These are phyloP conservation scores for Penicillium lividum DNA, from an alignment of 495 filamentous ascomycete genomes.

Conservation along the genomic window DNA sequence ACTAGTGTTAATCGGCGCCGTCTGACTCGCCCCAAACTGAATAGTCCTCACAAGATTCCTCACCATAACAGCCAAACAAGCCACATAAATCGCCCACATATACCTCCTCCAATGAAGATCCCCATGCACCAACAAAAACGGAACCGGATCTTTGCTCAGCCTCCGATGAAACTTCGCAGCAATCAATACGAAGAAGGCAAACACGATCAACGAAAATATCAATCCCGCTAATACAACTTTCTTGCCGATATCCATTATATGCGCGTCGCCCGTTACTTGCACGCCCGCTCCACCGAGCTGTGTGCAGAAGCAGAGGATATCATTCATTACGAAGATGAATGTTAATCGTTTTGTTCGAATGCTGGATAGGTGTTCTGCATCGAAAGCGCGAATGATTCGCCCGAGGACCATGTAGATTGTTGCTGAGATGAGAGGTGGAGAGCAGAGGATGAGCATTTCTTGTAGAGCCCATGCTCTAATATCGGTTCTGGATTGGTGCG, in stretches of 20 bases:
- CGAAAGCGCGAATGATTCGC: conserved; percentile 46
- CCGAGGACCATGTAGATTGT: conserved; percentile 55
- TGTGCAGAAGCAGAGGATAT: conserved; percentile 37
- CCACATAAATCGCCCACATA: conserved; percentile 42
- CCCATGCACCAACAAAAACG: conserved; percentile 14
- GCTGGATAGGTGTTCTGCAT: conserved; percentile 49
- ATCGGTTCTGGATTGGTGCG: conserved; percentile 28
- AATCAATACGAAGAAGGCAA: conserved; percentile 30
- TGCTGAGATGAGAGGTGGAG: conserved; percentile 52
- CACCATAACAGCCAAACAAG: conserved; percentile 39
- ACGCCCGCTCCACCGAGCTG: conserved; percentile 43
- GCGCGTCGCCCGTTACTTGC: conserved; percentile 38
- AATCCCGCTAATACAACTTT: conserved; percentile 36
- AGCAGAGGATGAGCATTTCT: conserved; percentile 47
- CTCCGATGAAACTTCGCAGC: conserved; percentile 30
- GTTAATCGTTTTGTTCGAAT: conserved; percentile 31
- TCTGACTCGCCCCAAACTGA: conserved; percentile 35
- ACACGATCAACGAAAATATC: conserved; percentile 36
- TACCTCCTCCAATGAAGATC: conserved; percentile 29
- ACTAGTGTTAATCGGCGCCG: conserved; percentile 25
- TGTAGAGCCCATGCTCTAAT: conserved; percentile 42
- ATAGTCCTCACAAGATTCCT: conserved; percentile 44
- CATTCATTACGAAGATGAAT: conserved; percentile 40
- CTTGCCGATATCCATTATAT: conserved; percentile 34
- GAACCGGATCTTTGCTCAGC: conserved; percentile 10